phyloP scores from a whole-genome alignment of 768 basidiomycete species.

The Steccherinum ochraceum region DNA sequence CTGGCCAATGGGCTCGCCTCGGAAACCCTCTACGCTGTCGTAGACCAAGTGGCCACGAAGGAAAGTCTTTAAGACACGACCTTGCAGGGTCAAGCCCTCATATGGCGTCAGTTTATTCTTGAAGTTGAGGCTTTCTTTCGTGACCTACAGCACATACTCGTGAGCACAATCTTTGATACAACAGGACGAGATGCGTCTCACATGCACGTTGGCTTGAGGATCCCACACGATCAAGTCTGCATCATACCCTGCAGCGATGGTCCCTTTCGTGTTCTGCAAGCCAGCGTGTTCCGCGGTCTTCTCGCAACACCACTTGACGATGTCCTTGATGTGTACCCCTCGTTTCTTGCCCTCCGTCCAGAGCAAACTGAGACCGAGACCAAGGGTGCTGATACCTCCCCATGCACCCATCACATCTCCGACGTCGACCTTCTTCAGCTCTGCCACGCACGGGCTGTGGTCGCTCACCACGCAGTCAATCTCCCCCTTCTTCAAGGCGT shows the following conservation, averaged over 20 bases:
- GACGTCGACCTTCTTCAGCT: constrained; percentile 70
- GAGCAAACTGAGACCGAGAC: constrained; percentile 80
- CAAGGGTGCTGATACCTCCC: constrained; percentile 92
- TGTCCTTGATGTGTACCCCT: constrained; percentile 49
- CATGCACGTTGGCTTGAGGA: constrained; percentile 42
- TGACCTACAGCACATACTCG: constrained; percentile 45
- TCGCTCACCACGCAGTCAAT: constrained; percentile 96
- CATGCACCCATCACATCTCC: constrained; percentile 87
- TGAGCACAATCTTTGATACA: neutral
- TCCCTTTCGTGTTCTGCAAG: constrained; percentile 63
- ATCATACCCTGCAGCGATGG: constrained; percentile 65
- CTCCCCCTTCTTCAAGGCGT: constrained; percentile 69
- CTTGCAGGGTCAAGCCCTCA: constrained; percentile 63
- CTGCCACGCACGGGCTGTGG: constrained; percentile 85
- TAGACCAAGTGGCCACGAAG: constrained; percentile 74
- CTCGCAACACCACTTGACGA: constrained; percentile 71
- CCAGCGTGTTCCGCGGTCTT: constrained; percentile 79
- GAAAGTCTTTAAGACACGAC: constrained; percentile 71
- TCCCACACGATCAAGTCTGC: constrained; percentile 89
- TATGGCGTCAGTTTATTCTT: constrained; percentile 95
- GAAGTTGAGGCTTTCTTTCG: constrained; percentile 68
- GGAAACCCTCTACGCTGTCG: constrained; percentile 33
- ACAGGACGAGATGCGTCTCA: constrained; percentile 12
- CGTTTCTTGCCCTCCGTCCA: constrained; percentile 78
- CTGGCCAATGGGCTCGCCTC: neutral